Evolutionary conservation across 2,329 filamentous ascomycete species (phyloP).

Genomic region (Ophiobolus disseminans): DNA sequence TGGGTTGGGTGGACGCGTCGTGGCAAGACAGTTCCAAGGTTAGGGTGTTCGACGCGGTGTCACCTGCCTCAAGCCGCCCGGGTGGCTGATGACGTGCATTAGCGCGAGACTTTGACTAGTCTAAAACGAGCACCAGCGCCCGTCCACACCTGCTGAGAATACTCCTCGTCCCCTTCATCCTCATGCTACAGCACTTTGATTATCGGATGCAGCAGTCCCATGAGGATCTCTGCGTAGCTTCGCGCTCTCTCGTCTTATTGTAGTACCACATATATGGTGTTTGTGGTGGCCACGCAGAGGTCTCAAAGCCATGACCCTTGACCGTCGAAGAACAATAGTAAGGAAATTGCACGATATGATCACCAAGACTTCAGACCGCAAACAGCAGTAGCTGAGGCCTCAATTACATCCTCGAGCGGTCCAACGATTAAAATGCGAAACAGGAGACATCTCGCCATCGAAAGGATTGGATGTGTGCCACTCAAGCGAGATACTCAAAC

Average conservation of each 20-base stretch:
- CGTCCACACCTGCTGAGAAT: too few species aligned
- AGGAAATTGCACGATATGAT: conserved; percentile 27
- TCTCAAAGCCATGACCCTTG: conserved; percentile 25
- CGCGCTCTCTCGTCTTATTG: too few species aligned
- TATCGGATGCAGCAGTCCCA: too few species aligned
- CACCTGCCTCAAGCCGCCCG: conserved; percentile 14
- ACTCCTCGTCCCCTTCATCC: too few species aligned
- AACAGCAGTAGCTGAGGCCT: conserved; percentile 12
- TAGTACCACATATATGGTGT: neutral
- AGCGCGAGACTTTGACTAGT: conserved; percentile 7
- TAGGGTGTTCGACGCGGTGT: conserved; percentile 24
- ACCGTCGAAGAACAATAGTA: conserved; percentile 45
- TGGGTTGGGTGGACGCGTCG: conserved; percentile 20
- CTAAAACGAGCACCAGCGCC: too few species aligned
- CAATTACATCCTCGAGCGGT: neutral
- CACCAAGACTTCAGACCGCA: conserved; percentile 16
- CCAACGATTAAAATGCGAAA: conserved; percentile 17
- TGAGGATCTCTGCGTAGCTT: too few species aligned
- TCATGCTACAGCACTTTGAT: too few species aligned
- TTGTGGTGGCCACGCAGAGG: conserved; percentile 7
- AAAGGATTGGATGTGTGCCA: conserved; percentile 15
- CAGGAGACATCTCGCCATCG: conserved; percentile 9
- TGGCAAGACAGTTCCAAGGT: conserved; percentile 11
- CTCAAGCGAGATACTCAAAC: neutral
- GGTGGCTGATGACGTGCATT: conserved; percentile 19